phyloP scores from a whole-genome alignment of 108 stramenopile genomes.

The Cylindrotheca fusiformis region DNA sequence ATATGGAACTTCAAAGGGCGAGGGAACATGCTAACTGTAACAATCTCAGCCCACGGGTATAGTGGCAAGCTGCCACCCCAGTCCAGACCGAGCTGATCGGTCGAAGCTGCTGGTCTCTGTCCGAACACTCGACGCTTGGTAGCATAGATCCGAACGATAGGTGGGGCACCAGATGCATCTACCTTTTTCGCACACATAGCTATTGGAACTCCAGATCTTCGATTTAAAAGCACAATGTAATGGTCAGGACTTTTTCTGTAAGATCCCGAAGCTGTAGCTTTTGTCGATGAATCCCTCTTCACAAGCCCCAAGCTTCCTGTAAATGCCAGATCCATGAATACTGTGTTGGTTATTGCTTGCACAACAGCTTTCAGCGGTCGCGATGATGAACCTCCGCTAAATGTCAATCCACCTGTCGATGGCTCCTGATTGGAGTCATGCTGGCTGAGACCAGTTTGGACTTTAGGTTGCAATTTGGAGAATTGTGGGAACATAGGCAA shows the following conservation, averaged over 20 bases:
- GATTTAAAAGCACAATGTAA: slow-evolving; percentile 28
- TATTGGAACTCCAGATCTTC: slow-evolving; percentile 24
- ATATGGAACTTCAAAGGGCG: slow-evolving; percentile 15
- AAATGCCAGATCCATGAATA: slow-evolving; percentile 23
- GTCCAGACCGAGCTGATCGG: slow-evolving; percentile 21
- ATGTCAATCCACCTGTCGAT: not conserved
- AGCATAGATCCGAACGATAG: slow-evolving; percentile 34
- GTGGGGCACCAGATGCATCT: slow-evolving; percentile 4
- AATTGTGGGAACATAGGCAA: slow-evolving; percentile 11
- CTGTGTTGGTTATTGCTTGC: not conserved
- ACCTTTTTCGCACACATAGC: slow-evolving; percentile 24
- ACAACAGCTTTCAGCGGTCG: slow-evolving; percentile 8
- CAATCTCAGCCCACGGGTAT: slow-evolving; percentile 29
- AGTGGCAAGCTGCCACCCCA: slow-evolving; percentile 20
- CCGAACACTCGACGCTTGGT: slow-evolving; percentile 23
- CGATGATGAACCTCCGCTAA: slow-evolving; percentile 2
- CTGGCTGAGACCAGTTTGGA: not conserved
- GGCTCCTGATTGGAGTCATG: not conserved
- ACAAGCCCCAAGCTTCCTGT: slow-evolving; percentile 24
- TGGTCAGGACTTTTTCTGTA: slow-evolving; percentile 18
- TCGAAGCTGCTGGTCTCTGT: slow-evolving; percentile 19
- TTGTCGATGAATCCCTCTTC: not conserved
- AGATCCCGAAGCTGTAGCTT: too few species aligned
- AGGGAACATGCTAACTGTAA: slow-evolving; percentile 17
- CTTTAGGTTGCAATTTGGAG: slow-evolving; percentile 1